Percentiles rank a stretch among this genome's conserved stretches.
Evolutionary conservation across 257 asterid genomes (phyloP).

Genomic region (Apocynum venetum): DNA sequence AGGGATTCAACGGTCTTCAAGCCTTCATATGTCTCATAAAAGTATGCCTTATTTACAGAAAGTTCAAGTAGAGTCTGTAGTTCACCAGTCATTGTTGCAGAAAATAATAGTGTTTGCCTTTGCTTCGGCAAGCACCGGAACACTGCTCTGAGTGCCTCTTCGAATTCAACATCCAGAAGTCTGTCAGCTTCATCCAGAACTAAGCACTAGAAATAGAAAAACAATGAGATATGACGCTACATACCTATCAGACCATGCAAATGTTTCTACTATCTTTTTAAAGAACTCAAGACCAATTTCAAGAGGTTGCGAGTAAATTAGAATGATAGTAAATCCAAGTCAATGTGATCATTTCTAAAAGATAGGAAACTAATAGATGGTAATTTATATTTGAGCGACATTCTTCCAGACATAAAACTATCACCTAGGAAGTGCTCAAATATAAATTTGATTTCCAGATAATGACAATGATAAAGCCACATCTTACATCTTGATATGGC

Average conservation of each 20-base stretch:
- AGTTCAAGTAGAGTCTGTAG: conserved; percentile 70
- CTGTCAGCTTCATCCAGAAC: conserved; percentile 99
- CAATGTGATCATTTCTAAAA: neutral
- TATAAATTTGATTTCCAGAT: neutral
- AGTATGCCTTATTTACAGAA: conserved; percentile 85
- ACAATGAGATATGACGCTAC: neutral
- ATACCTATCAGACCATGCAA: too few relatives aligned
- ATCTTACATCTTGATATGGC: neutral
- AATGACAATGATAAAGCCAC: neutral
- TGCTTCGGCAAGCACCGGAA: conserved; percentile 85
- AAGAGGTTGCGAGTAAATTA: neutral
- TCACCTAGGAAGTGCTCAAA: neutral
- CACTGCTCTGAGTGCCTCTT: conserved; percentile 68
- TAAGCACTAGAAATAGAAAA: conserved; percentile 58
- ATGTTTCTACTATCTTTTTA: neutral
- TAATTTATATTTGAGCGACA: neutral
- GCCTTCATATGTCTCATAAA: conserved; percentile 85
- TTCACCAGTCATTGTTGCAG: conserved; percentile 91
- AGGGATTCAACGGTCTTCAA: conserved; percentile 82
- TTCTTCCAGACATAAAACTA: neutral
- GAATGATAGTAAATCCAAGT: neutral
- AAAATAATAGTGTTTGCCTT: conserved; percentile 85
- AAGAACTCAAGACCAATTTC: neutral
- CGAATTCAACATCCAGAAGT: conserved; percentile 82
- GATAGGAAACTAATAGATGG: neutral